phyloP scores from a whole-genome alignment of 2,329 filamentous ascomycete species.

The Thermomyces lanuginosus region DNA sequence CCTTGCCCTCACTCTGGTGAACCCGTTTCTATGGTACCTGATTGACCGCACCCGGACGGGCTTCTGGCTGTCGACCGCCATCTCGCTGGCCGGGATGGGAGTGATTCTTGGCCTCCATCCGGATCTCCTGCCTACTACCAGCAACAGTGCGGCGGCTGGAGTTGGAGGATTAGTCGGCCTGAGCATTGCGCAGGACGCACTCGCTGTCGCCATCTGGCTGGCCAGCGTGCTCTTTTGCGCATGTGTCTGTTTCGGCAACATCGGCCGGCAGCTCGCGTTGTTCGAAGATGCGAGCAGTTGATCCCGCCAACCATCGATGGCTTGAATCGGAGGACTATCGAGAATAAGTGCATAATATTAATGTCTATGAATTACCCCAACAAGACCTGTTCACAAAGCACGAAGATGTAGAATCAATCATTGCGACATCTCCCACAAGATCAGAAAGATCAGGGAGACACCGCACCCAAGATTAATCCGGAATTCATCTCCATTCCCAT shows the following conservation, averaged over 20 bases:
- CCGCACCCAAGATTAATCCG: constrained; percentile 43
- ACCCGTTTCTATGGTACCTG: constrained; percentile 89
- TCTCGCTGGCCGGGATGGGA: constrained; percentile 58
- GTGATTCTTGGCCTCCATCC: constrained; percentile 61
- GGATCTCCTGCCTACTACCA: constrained; percentile 49
- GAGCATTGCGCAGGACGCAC: constrained; percentile 34
- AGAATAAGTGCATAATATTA: no score
- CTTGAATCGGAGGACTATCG: no score
- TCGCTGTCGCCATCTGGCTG: constrained; percentile 65
- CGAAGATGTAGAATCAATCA: constrained; percentile 38
- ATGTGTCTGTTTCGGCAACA: constrained; percentile 89
- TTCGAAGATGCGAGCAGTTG: no score
- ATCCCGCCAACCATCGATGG: no score
- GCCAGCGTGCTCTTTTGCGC: constrained; percentile 88
- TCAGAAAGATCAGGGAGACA: constrained; percentile 32
- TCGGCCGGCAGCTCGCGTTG: constrained; percentile 63
- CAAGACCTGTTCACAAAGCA: constrained; percentile 1
- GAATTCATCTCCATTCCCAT: constrained; percentile 37
- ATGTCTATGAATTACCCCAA: no score
- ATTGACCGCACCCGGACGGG: constrained; percentile 81
- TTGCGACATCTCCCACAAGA: constrained; percentile 40
- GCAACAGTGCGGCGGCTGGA: no score
- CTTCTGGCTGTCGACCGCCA: constrained; percentile 58
- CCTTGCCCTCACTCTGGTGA: constrained; percentile 71
- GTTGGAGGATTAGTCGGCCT: no score